Evolutionary conservation across 2,329 filamentous ascomycete genomes (phyloP).

Genomic region (Ophiostoma sp.): DNA sequence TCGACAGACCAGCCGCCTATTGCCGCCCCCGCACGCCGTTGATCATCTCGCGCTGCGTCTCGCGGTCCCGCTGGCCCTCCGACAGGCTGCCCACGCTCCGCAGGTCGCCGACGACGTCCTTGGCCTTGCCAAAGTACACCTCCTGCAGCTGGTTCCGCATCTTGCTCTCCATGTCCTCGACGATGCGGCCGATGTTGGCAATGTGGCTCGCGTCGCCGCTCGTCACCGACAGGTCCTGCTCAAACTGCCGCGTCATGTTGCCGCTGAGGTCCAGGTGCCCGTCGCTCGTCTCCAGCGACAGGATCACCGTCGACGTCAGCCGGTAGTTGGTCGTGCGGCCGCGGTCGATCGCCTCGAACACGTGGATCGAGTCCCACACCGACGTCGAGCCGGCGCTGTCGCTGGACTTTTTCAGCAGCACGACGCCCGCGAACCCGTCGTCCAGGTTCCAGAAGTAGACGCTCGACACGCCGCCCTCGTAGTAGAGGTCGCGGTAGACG

Average conservation of each 20-base stretch:
- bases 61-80: conserved; percentile 75
- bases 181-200: conserved; percentile 85
- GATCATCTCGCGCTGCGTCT: conserved; percentile 85
- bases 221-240: conserved; percentile 74
- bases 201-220: conserved; percentile 91
- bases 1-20: neutral
- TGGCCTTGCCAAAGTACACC: conserved; percentile 98
- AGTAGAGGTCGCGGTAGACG: conserved; percentile 92
- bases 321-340: conserved; percentile 94
- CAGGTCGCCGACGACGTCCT: conserved; percentile 94
- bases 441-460: conserved; percentile 99
- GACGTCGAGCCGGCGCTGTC: conserved; percentile 51
- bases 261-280: conserved; percentile 89
- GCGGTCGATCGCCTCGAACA: conserved; percentile 92
- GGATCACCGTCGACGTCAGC: conserved; percentile 91
- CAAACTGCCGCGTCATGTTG: conserved; percentile 96
- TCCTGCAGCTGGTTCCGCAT: conserved; percentile 98
- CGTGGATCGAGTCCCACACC: conserved; percentile 97
- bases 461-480: conserved; percentile 90
- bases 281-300: conserved; percentile 65
- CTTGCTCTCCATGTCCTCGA: conserved; percentile 99
- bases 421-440: conserved; percentile 94
- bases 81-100: conserved; percentile 80
- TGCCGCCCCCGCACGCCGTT: conserved; percentile 46
- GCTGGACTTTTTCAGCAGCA: conserved; percentile 79